These are phyloP conservation scores for Grosmannia huntii DNA, from an alignment of 2,329 filamentous ascomycete genomes.

Conservation along the genomic window DNA sequence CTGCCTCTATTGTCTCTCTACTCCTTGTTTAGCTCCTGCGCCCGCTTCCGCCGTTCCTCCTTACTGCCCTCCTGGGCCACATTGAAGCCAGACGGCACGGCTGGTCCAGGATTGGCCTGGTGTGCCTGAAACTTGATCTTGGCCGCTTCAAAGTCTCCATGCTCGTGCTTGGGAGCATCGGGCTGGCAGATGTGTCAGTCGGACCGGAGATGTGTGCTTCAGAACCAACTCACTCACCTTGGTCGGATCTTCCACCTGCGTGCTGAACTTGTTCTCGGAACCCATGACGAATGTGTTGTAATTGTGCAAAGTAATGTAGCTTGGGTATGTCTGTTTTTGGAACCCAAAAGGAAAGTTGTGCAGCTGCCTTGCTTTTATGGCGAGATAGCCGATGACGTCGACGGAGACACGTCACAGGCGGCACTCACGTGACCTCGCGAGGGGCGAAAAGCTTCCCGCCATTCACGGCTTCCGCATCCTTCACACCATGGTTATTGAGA, in stretches of 20 bases:
- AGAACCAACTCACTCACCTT: slow-evolving; percentile 9
- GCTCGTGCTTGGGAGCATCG: slow-evolving; percentile 17
- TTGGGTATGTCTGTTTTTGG: too few relatives aligned
- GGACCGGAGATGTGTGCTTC: background rate
- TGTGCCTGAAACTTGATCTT: slow-evolving; percentile 38
- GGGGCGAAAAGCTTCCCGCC: background rate
- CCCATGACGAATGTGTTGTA: slow-evolving; percentile 12
- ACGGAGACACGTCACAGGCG: background rate
- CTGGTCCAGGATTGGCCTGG: slow-evolving; percentile 46
- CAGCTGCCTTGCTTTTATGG: background rate
- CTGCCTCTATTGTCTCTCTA: background rate
- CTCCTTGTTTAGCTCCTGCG: slow-evolving; percentile 50
- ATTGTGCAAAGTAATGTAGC: background rate
- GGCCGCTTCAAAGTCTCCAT: slow-evolving; percentile 23
- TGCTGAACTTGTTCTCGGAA: slow-evolving; percentile 12
- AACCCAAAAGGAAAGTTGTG: background rate
- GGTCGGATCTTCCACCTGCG: slow-evolving; percentile 15
- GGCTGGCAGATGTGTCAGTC: slow-evolving; percentile 6
- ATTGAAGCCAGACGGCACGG: slow-evolving; percentile 38
- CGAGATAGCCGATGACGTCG: background rate
- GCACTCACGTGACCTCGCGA: background rate
- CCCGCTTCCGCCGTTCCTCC: slow-evolving; percentile 54
- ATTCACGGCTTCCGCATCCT: background rate
- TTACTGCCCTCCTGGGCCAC: slow-evolving; percentile 47
- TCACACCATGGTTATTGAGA: slow-evolving; percentile 1